Conservation (phyloP, 805 yeast genomes). For the Wickerhamomyces sydowiorum region DNA sequence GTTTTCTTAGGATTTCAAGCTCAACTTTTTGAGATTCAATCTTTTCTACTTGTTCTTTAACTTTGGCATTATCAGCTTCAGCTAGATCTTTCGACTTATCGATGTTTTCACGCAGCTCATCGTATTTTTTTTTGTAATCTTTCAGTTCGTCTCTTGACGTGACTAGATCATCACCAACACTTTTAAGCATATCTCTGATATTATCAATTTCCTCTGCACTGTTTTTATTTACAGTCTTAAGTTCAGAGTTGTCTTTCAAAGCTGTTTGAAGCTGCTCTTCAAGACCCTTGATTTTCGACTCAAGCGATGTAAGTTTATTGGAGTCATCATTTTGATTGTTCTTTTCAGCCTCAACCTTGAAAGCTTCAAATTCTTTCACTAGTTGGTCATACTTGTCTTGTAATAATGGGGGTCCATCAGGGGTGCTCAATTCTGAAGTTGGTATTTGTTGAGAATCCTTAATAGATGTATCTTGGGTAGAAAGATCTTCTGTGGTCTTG, state of each 20-base stretch:
- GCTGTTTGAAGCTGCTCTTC: slow-evolving; percentile 11
- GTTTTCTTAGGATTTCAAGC: slow-evolving; percentile 25
- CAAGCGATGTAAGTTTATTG: background rate
- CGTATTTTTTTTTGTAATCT: slow-evolving; percentile 15
- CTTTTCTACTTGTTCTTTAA: slow-evolving; percentile 8
- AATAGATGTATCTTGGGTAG: background rate
- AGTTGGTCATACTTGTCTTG: slow-evolving; percentile 8
- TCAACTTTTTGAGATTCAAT: slow-evolving; percentile 20
- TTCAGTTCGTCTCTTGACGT: slow-evolving; percentile 58
- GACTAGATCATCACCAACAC: slow-evolving; percentile 77
- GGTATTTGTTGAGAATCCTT: slow-evolving; percentile 1
- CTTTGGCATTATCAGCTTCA: slow-evolving; percentile 6
- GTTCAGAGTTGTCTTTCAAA: slow-evolving; percentile 1
- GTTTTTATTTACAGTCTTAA: slow-evolving; percentile 22
- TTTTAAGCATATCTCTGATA: slow-evolving; percentile 68
- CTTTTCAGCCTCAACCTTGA: slow-evolving; percentile 6
- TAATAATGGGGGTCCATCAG: no score
- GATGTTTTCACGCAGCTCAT: slow-evolving; percentile 9
- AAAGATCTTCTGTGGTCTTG: no score
- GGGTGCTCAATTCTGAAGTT: no score
- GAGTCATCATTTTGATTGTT: slow-evolving; percentile 1
- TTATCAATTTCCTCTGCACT: slow-evolving; percentile 62
- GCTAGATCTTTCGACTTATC: slow-evolving; percentile 8
- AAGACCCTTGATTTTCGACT: slow-evolving; percentile 6
- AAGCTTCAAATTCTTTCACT: slow-evolving; percentile 3